Conservation (phyloP, 2,329 filamentous ascomycete species). For the Trichoderma hamatum region DNA sequence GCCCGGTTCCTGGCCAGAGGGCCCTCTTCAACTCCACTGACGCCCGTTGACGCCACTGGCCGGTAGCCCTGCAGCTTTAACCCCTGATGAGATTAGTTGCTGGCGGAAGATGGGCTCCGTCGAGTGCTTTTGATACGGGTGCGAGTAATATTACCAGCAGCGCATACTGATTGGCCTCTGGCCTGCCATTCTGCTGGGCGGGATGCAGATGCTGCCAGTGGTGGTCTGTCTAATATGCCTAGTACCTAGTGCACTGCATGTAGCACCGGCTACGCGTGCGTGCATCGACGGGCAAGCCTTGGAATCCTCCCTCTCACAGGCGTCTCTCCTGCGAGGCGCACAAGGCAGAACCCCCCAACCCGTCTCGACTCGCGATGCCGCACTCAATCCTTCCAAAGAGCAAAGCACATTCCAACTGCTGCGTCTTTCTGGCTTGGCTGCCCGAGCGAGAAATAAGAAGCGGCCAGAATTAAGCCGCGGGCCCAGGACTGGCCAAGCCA, state of each 20-base stretch:
- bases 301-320: not conserved
- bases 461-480: not conserved
- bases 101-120: not conserved
- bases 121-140: not conserved
- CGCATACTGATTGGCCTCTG: not conserved
- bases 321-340: slow-evolving; percentile 1
- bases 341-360: not conserved
- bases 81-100: slow-evolving; percentile 9
- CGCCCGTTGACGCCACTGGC: slow-evolving; percentile 12
- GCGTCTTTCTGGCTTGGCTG: not conserved
- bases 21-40: not conserved
- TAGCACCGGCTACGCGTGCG: not conserved
- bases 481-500: not conserved
- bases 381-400: not conserved
- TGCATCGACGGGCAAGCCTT: not conserved
- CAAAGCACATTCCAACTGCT: not conserved
- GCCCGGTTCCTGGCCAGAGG: not conserved
- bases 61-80: slow-evolving; percentile 10
- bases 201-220: not conserved
- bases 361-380: not conserved
- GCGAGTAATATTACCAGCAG: not conserved
- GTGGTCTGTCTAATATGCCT: not conserved
- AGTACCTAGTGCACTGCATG: not conserved
- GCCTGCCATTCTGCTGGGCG: not conserved
- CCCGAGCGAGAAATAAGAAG: not conserved